Conservation (phyloP, 2,329 filamentous ascomycete genomes). For the Gremmenia infestans region DNA sequence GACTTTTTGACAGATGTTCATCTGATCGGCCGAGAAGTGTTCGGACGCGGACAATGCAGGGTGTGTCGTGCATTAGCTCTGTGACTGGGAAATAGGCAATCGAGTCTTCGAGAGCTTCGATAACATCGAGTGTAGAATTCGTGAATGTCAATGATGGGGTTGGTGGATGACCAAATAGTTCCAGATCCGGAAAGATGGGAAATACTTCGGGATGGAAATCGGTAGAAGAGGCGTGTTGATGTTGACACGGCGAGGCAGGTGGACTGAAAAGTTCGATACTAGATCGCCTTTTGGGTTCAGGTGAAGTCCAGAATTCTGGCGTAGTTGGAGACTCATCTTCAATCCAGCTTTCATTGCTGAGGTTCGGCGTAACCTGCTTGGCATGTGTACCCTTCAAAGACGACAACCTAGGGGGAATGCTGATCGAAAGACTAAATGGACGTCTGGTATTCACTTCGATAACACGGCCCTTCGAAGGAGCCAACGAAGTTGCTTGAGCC, state of each 20-base stretch:
- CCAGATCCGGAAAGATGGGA: background rate
- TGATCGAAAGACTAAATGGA: slow-evolving; percentile 6
- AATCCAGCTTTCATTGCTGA: slow-evolving; percentile 9
- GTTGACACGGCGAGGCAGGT: background rate
- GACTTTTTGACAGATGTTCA: background rate
- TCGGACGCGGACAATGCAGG: background rate
- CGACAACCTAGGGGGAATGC: slow-evolving; percentile 19
- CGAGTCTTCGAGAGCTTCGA: background rate
- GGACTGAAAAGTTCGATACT: background rate
- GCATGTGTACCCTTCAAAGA: slow-evolving; percentile 7
- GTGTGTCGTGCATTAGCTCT: background rate
- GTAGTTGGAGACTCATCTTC: background rate
- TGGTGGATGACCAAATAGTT: background rate
- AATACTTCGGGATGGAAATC: background rate
- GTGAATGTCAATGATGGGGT: background rate
- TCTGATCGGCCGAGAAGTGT: background rate
- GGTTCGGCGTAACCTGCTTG: background rate
- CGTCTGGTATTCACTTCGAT: slow-evolving; percentile 17
- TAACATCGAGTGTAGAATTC: background rate
- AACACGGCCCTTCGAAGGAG: slow-evolving; percentile 22
- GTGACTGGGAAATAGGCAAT: background rate
- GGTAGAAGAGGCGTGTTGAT: background rate
- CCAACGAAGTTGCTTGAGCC: slow-evolving; percentile 22
- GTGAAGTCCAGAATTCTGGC: background rate
- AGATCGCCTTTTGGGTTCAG: background rate